Conservation (phyloP, 495 filamentous ascomycete species). For the Penicillium longicatenatum region DNA sequence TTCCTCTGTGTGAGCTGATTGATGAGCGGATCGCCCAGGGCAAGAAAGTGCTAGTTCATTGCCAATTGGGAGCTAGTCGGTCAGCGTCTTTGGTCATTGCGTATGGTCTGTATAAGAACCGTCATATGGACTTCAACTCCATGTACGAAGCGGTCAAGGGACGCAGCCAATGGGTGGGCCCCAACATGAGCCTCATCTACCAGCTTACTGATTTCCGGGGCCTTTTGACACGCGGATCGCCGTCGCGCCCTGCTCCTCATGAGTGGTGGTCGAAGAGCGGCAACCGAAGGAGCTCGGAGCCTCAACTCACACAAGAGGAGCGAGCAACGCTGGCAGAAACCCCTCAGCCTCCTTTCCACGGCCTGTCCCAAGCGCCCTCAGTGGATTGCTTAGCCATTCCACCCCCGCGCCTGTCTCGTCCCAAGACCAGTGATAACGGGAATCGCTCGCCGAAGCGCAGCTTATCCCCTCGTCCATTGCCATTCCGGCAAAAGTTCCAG, state of each 20-base stretch:
- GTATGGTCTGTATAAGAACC: constrained; percentile 92
- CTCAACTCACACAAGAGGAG: constrained; percentile 32
- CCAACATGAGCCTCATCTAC: constrained; percentile 98
- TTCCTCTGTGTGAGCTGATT: constrained; percentile 81
- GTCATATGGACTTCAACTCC: constrained; percentile 82
- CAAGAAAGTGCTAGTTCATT: constrained; percentile 90
- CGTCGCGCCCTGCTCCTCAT: constrained; percentile 38
- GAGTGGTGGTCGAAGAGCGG: constrained; percentile 38
- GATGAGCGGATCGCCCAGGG: constrained; percentile 74
- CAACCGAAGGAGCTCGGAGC: constrained; percentile 35
- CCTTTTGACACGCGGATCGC: constrained; percentile 45
- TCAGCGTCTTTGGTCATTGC: constrained; percentile 97
- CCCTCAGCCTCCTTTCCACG: constrained; percentile 20
- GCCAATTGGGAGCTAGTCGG: constrained; percentile 92
- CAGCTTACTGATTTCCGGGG: constrained; percentile 84
- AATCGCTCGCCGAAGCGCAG: constrained; percentile 40
- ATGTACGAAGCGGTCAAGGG: constrained; percentile 89
- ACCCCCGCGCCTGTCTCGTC: constrained; percentile 29
- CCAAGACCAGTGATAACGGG: constrained; percentile 33
- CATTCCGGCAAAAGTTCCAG: constrained; percentile 46
- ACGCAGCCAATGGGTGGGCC: constrained; percentile 92
- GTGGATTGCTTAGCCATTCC: constrained; percentile 33
- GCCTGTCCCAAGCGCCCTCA: constrained; percentile 30
- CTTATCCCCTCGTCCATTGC: constrained; percentile 44
- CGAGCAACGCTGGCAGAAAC: constrained; percentile 14